Evolutionary conservation across 2,329 filamentous ascomycete species (phyloP), one percentile per base, ranked within the genome.

Genomic region (Aspergillus felis): DNA sequence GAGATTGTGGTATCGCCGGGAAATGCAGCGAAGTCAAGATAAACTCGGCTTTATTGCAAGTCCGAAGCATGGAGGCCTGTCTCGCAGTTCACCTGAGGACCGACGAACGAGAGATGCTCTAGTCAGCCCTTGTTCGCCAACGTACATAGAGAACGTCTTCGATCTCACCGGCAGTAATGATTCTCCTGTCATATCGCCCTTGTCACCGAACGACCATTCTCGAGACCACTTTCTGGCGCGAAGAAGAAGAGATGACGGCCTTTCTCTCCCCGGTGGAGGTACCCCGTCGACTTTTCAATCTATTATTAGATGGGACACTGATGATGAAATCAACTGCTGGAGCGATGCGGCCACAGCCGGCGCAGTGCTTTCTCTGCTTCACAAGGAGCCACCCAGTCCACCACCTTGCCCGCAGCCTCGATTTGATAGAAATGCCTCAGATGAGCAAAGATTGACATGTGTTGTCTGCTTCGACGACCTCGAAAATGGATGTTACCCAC

Each of bases 311-410:
- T 51, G 48, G 38, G 24, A 56, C 25, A 12, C 42, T 25, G 29
- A 42, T 27, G 47, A 50, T 22, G 48, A 51, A 44, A 41, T 22
- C 12, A 50, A 27, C 12, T 54, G 50, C 52, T 64, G 62, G 62
- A 62, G 57, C 25, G 62, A 64, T 52, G 62, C 58, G 10, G 50
- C 47, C 28, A 64, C 62, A 14, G 62, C 62, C 24, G 50, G 56
- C 29, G 56, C 55, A 14, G 62, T 64, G 4, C 61, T 63, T 32
- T 61, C 60, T 46, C 42, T 64, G 28, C 60, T 64, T 28, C 61
- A 57, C 5, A 62, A 57, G 22, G 58, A 64, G 25, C 56, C 60
- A 2, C 32, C 57, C 22, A 41, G 14, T 9, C 38, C 58, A 25
- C 54, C 54, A 7, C 57, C 50, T 9, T 29, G 24, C 20, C 25